Conservation (phyloP, 306 rosid genomes). For the Ormosia semicastrata region DNA sequence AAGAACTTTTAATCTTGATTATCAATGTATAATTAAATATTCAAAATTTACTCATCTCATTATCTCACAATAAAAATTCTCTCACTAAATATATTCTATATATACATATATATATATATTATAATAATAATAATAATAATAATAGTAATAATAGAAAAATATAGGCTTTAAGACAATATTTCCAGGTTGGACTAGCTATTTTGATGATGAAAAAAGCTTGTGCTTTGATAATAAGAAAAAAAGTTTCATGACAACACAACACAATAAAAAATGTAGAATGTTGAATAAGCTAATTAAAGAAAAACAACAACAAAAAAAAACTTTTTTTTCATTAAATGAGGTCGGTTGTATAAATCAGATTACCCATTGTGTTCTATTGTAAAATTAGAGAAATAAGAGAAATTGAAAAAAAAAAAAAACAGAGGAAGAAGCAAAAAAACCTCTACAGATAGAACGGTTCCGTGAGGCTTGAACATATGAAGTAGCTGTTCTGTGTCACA, state of each 20-base stretch:
- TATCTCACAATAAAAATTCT: too few species aligned
- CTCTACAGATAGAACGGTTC: slow-evolving; percentile 54
- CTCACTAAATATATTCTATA: too few species aligned
- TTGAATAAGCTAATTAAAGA: not conserved
- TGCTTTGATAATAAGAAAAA: not conserved
- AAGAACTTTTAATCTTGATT: too few species aligned
- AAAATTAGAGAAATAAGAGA: not conserved
- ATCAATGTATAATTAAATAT: too few species aligned
- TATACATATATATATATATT: too few species aligned
- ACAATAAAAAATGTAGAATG: not conserved
- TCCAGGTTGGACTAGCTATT: too few species aligned
- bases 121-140: too few species aligned
- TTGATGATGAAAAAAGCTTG: not conserved
- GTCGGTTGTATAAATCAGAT: too few species aligned
- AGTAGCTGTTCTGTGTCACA: slow-evolving; percentile 48
- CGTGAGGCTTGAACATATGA: slow-evolving; percentile 56
- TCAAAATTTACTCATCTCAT: too few species aligned
- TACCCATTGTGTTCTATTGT: too few species aligned
- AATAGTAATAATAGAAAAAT: not conserved
- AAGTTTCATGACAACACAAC: not conserved
- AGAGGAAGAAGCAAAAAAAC: slow-evolving; percentile 19
- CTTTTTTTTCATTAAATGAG: too few species aligned
- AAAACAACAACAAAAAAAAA: not conserved
- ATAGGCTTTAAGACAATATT: not conserved
- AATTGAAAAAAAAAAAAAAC: not conserved